These are phyloP conservation scores for Melocanna baccifera DNA, from an alignment of 176 grass and related monocot genomes.

Conservation along the genomic window DNA sequence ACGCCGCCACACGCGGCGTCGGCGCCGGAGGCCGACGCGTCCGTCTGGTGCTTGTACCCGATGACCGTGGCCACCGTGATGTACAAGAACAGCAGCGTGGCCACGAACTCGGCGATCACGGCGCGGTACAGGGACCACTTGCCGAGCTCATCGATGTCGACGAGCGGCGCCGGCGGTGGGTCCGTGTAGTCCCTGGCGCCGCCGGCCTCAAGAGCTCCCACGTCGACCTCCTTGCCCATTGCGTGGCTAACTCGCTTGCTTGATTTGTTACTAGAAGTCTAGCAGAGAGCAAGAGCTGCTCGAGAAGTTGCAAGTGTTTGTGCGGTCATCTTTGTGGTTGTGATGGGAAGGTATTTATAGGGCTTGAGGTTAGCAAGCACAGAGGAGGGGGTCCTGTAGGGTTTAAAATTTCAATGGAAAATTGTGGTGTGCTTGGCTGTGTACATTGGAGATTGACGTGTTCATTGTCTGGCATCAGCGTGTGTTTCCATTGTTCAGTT, in stretches of 20 bases:
- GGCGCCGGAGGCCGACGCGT: not conserved
- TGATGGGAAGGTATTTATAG: slow-evolving; percentile 31
- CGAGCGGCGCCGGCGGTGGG: slow-evolving; percentile 40
- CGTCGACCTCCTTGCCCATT: slow-evolving; percentile 45
- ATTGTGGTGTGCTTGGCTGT: not conserved
- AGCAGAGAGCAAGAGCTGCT: not conserved
- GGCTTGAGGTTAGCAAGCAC: not conserved
- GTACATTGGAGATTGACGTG: not conserved
- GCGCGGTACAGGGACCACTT: slow-evolving; percentile 66
- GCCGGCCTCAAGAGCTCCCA: slow-evolving; percentile 20
- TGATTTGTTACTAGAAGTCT: not conserved
- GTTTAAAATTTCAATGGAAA: not conserved
- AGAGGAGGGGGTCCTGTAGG: not conserved
- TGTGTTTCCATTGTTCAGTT: not conserved
- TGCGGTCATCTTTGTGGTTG: not conserved
- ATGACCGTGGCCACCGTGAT: slow-evolving; percentile 44
- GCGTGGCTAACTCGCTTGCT: not conserved
- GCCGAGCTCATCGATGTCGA: slow-evolving; percentile 55
- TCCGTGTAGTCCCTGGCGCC: slow-evolving; percentile 39
- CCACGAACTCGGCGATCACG: slow-evolving; percentile 67
- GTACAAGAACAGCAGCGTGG: slow-evolving; percentile 63
- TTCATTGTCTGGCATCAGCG: not conserved
- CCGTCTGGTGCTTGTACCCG: slow-evolving; percentile 52
- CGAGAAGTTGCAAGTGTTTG: not conserved
- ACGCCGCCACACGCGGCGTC: slow-evolving; percentile 58